Base-by-base conservation (phyloP, 352 stramenopile species). In the Phytophthora hybrid region DNA sequence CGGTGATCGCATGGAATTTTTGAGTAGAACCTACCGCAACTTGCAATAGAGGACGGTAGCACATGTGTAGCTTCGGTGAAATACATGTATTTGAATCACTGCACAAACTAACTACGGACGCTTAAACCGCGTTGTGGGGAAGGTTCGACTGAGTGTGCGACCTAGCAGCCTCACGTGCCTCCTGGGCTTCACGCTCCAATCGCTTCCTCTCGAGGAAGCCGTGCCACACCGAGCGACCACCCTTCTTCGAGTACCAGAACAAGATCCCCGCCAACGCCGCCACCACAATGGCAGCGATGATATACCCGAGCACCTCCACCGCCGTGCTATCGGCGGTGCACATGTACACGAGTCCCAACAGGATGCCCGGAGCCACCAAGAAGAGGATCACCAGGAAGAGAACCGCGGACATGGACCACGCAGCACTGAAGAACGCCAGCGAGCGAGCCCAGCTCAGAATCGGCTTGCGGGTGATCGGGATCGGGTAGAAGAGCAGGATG, bases 401-500 rank as follows among this genome's bases (percentile, higher is more conserved):
- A 9, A 85, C 74, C n/a, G 84, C 85, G 0, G 71, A 69, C 29
- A 86, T 76, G 16, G 85, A 66, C 85, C 85, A 93, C 69, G 77
- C 76, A 4, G 82, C 85, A 68, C 84, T 91, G 67, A 77, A 83
- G 73, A 86, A 81, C 4, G 83, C 93, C 4, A 98, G 74, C 4
- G 82, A 77, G 5, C 79, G 81, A 11, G 93, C 91, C 71, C 81
- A 91, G 55, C 74, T 62, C 39, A 98, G 68, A 57, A 97, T 92
- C 58, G 96, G 80, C 37, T 73, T 47, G 39, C 39, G 39, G 39
- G 39, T 47, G 39, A 47, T n/a, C 14, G 39, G 39, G 69, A 98
- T 84, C 39, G 93, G 92, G 77, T 97, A 98, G 82, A 95, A 98
- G 34, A 98, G 86, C 47, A 98, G 59, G 57, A 97, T 81, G 55